Percentiles rank a stretch among this genome's conserved stretches.
Conservation (phyloP, 108 stramenopile species). For the Conticribra guillardii region DNA sequence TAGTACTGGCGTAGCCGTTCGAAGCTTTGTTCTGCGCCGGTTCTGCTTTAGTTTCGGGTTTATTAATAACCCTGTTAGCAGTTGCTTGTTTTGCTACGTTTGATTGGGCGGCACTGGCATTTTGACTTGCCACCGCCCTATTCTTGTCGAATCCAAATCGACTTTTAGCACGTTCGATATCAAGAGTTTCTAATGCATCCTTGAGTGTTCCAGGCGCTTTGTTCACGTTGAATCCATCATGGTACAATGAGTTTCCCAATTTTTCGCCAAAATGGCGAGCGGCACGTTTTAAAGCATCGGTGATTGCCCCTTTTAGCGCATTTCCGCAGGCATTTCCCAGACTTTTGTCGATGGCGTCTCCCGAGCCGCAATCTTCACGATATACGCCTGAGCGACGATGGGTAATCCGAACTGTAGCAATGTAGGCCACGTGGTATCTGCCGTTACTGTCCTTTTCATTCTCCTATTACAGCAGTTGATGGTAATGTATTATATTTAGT, state of each 20-base stretch:
- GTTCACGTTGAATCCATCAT: slow-evolving; percentile 62
- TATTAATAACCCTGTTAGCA: neutral
- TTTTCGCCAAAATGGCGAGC: slow-evolving; percentile 86
- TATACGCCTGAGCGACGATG: slow-evolving; percentile 61
- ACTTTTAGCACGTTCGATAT: slow-evolving; percentile 70
- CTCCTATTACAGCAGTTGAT: slow-evolving; percentile 19
- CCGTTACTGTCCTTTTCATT: slow-evolving; percentile 58
- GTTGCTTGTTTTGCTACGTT: slow-evolving; percentile 2
- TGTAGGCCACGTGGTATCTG: slow-evolving; percentile 61
- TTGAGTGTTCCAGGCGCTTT: slow-evolving; percentile 71
- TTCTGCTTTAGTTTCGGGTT: neutral
- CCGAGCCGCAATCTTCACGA: slow-evolving; percentile 83
- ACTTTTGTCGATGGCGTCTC: slow-evolving; percentile 73
- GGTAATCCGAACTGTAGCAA: slow-evolving; percentile 74
- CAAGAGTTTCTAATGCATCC: slow-evolving; percentile 70
- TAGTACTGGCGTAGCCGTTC: no score
- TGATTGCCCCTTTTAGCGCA: slow-evolving; percentile 81
- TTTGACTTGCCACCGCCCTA: slow-evolving; percentile 14
- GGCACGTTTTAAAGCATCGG: slow-evolving; percentile 86
- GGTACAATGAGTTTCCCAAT: slow-evolving; percentile 78
- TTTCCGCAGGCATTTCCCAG: slow-evolving; percentile 71
- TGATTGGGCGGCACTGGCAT: slow-evolving; percentile 1
- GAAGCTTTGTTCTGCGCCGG: neutral
- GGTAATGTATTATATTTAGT: no score
- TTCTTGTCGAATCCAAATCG: slow-evolving; percentile 66